Evolutionary conservation across 2,329 filamentous ascomycete species (phyloP).

Genomic region (Fusarium compactum): DNA sequence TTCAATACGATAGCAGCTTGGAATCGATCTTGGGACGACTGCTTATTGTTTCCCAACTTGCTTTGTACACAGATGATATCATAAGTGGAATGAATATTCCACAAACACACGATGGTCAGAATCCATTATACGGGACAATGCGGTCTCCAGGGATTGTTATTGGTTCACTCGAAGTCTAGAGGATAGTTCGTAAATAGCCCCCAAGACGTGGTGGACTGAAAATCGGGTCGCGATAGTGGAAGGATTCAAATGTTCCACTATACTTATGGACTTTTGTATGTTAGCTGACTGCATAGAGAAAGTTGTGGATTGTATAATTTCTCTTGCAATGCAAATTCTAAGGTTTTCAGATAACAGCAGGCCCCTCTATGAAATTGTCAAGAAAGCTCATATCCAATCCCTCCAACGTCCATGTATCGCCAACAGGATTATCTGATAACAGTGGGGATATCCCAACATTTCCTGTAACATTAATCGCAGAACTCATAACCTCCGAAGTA

Average conservation of each 20-base stretch:
- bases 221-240: neutral
- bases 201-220: neutral
- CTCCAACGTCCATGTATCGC: conserved; percentile 8
- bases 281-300: neutral
- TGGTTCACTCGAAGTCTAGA: neutral
- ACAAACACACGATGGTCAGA: accelerated
- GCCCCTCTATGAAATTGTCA: conserved; percentile 8
- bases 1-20: no score
- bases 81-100: neutral
- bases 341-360: neutral
- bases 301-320: no score
- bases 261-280: neutral
- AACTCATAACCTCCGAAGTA: accelerated
- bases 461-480: accelerated
- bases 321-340: no score
- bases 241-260: neutral
- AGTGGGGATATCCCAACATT: neutral
- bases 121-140: no score
- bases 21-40: neutral
- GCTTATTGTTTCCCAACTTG: accelerated
- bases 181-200: neutral
- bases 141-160: neutral
- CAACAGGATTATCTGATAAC: neutral
- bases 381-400: conserved; percentile 21
- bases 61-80: neutral